A percentile compares a stretch with the other conserved stretches of the same genome.
These are phyloP conservation scores for Neurospora tetraspora DNA, from an alignment of 495 filamentous ascomycete genomes.

Conservation along the genomic window DNA sequence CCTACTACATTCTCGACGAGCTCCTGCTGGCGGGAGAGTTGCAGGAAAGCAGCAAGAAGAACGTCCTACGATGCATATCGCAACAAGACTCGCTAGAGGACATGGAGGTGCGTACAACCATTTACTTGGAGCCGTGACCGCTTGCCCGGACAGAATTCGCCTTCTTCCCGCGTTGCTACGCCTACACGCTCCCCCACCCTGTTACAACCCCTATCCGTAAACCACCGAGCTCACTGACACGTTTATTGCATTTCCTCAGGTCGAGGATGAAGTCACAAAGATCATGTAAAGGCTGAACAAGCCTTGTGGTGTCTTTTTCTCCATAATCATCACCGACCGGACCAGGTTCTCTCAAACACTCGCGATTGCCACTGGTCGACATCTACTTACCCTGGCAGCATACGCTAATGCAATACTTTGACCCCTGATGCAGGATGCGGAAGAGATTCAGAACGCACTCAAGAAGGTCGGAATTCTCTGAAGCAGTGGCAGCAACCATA, in stretches of 20 bases:
- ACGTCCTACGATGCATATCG: constrained; percentile 85
- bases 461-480: constrained; percentile 30
- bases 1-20: constrained; percentile 97
- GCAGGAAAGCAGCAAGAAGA: constrained; percentile 99
- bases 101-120: constrained; percentile 72
- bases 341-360: constrained; percentile 1
- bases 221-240: constrained; percentile 45
- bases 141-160: neutral
- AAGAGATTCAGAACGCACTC: constrained; percentile 25
- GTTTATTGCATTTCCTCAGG: constrained; percentile 48
- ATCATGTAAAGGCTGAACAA: constrained; percentile 61
- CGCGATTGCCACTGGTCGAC: constrained; percentile 1
- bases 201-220: neutral
- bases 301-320: constrained; percentile 13
- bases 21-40: constrained; percentile 95
- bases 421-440: constrained; percentile 22
- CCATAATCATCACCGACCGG: constrained; percentile 1
- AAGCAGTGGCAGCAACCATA: constrained; percentile 9
- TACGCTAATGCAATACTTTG: constrained; percentile 15
- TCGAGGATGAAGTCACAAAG: constrained; percentile 93
- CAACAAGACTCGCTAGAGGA: constrained; percentile 93
- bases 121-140: neutral
- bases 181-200: neutral
- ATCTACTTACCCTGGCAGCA: neutral
- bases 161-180: constrained; percentile 5